These are phyloP conservation scores for Ceratocystis cacaofunesta DNA, from an alignment of 2,329 filamentous ascomycete genomes.

Conservation along the genomic window DNA sequence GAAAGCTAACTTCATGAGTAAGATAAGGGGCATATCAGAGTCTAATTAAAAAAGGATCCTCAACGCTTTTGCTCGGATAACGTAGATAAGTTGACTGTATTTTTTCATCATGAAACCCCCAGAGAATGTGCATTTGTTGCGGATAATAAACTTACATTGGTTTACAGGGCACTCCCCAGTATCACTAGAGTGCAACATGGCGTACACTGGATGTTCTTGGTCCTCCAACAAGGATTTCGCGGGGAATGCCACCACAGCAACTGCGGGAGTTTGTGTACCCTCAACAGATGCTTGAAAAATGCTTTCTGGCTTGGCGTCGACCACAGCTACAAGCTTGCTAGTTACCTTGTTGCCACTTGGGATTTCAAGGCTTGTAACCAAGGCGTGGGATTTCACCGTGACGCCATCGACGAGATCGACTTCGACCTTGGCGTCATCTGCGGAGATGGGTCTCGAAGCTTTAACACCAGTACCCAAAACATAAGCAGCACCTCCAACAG, in stretches of 20 bases:
- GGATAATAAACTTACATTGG: constrained; percentile 60
- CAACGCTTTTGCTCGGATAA: constrained; percentile 86
- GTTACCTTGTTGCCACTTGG: constrained; percentile 1
- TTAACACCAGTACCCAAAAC: constrained; percentile 61
- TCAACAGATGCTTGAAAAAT: constrained; percentile 62
- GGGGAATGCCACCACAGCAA: constrained; percentile 55
- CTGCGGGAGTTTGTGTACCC: constrained; percentile 59
- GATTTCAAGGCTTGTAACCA: constrained; percentile 30
- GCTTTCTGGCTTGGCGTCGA: constrained; percentile 47
- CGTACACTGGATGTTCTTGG: constrained; percentile 37
- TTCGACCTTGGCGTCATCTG: constrained; percentile 18
- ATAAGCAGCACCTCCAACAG: constrained; percentile 83
- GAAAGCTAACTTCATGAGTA: constrained; percentile 17
- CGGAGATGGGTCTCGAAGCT: constrained; percentile 20
- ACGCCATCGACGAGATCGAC: constrained; percentile 23
- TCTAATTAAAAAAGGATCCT: constrained; percentile 57
- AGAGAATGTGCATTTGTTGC: constrained; percentile 17
- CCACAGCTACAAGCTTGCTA: constrained; percentile 44
- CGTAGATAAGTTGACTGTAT: constrained; percentile 90
- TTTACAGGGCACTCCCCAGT: constrained; percentile 78
- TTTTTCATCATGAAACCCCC: constrained; percentile 65
- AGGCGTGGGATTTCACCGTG: constrained; percentile 37
- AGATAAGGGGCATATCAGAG: constrained; percentile 48
- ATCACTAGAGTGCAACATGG: constrained; percentile 68
- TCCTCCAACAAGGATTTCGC: constrained; percentile 30